Percentiles rank a stretch among this genome's conserved stretches.
Evolutionary conservation across 495 filamentous ascomycete genomes (phyloP).

Genomic region (Antarctomyces pellizariae): DNA sequence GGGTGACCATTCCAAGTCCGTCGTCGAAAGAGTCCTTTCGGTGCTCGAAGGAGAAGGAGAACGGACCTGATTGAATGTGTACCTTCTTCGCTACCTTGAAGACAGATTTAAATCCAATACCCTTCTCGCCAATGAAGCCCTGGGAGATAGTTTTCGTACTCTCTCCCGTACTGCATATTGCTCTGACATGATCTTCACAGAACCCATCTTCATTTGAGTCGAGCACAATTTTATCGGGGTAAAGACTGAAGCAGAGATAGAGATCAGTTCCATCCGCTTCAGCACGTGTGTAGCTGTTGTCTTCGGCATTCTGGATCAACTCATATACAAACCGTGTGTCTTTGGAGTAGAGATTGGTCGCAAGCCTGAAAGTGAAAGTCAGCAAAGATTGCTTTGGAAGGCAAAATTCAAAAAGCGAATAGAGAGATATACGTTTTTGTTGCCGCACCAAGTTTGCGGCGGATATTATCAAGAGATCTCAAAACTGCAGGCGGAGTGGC

Average conservation of each 20-base stretch:
- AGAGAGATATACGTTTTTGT: too few relatives aligned
- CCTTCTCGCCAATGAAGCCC: conserved; percentile 22
- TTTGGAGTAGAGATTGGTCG: conserved; percentile 15
- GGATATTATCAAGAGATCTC: too few relatives aligned
- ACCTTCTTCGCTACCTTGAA: conserved; percentile 20
- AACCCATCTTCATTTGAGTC: conserved; percentile 23
- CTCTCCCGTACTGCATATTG: conserved; percentile 16
- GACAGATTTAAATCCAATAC: conserved; percentile 25
- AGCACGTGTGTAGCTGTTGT: conserved; percentile 14
- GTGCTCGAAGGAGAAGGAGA: conserved; percentile 19
- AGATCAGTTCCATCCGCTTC: conserved; percentile 3
- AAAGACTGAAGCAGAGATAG: conserved; percentile 11
- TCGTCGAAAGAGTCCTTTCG: conserved; percentile 10
- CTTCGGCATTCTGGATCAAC: conserved; percentile 22
- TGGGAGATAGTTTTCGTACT: conserved; percentile 15
- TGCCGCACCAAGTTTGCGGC: too few relatives aligned
- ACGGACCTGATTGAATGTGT: conserved; percentile 16
- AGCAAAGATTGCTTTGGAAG: too few relatives aligned
- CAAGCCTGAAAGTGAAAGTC: too few relatives aligned
- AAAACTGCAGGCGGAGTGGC: too few relatives aligned
- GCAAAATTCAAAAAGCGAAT: too few relatives aligned
- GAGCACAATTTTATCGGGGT: conserved; percentile 10
- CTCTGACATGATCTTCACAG: conserved; percentile 13
- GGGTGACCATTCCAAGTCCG: conserved; percentile 23
- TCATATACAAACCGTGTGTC: conserved; percentile 19